These are phyloP conservation scores for Aspergillus aculeatus DNA, from an alignment of 2,329 filamentous ascomycete species.

Conservation along the genomic window DNA sequence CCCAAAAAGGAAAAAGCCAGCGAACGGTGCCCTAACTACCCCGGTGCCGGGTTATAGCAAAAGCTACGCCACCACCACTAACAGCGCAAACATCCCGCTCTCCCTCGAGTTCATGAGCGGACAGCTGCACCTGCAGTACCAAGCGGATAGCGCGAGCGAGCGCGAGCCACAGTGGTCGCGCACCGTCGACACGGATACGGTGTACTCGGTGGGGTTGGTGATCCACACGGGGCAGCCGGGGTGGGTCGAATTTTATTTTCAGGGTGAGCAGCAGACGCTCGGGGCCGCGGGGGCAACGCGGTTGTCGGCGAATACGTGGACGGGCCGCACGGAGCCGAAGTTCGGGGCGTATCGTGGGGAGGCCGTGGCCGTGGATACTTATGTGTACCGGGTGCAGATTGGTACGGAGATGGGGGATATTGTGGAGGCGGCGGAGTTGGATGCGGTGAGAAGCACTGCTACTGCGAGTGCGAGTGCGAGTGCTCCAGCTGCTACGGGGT, in stretches of 20 bases:
- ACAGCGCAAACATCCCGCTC: conserved; percentile 15
- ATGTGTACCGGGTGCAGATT: conserved; percentile 18
- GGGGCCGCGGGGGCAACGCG: neutral
- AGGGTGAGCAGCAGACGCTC: conserved; percentile 14
- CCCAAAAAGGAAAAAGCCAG: too few relatives aligned
- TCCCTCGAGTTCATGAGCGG: conserved; percentile 13
- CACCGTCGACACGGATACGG: conserved; percentile 1
- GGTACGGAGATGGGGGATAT: conserved; percentile 16
- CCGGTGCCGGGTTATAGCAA: neutral
- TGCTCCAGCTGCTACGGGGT: too few relatives aligned
- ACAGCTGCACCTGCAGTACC: conserved; percentile 13
- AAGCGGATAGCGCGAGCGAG: neutral
- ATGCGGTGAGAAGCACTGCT: too few relatives aligned
- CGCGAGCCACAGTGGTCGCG: conserved; percentile 12
- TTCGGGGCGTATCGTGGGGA: conserved; percentile 21
- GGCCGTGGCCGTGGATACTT: conserved; percentile 14
- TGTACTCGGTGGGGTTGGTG: conserved; percentile 10
- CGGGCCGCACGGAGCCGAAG: conserved; percentile 17
- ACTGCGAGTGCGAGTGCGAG: too few relatives aligned
- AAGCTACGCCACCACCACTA: conserved; percentile 2
- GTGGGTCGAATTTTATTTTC: conserved; percentile 15
- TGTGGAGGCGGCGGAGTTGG: conserved; percentile 11
- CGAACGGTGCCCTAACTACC: too few relatives aligned
- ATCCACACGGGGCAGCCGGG: conserved; percentile 12
- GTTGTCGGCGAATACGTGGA: conserved; percentile 10